A percentile compares a stretch with the other conserved stretches of the same genome.
These are phyloP conservation scores for Paracorniculantispora psalliotae DNA, from an alignment of 2,329 filamentous ascomycete species.

Conservation along the genomic window DNA sequence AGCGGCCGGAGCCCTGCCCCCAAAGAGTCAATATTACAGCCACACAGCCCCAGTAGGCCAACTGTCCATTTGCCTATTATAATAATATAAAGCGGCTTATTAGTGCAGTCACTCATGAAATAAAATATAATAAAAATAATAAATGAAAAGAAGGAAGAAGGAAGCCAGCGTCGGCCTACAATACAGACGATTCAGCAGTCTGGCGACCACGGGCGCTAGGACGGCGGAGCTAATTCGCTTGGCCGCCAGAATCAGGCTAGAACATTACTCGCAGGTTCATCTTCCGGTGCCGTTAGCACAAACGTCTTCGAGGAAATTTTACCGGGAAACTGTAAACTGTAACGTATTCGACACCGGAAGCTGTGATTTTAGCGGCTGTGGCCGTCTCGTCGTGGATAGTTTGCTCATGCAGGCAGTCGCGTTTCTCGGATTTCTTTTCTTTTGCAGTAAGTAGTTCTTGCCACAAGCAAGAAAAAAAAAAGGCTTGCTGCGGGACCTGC, in stretches of 20 bases:
- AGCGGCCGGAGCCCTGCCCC: background rate
- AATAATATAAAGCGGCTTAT: too few relatives aligned
- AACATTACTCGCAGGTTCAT: background rate
- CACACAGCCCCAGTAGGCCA: background rate
- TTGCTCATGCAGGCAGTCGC: slow-evolving; percentile 1
- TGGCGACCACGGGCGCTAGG: background rate
- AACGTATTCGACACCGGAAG: slow-evolving; percentile 12
- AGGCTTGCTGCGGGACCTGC: background rate
- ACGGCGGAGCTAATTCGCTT: background rate
- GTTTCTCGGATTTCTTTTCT: background rate
- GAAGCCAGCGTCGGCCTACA: background rate
- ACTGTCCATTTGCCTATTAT: background rate
- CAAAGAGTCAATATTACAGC: background rate
- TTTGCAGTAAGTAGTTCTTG: background rate
- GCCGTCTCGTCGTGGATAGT: slow-evolving; percentile 5
- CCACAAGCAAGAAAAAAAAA: background rate
- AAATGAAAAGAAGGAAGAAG: too few relatives aligned
- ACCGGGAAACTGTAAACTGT: slow-evolving; percentile 2
- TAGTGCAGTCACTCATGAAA: background rate
- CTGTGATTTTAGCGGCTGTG: background rate
- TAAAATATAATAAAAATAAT: too few relatives aligned
- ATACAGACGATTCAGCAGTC: background rate
- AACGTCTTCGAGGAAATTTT: background rate
- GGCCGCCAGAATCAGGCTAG: slow-evolving; percentile 2
- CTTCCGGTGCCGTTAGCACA: background rate